A percentile compares a stretch with the other conserved stretches of the same genome.
These are phyloP conservation scores for Cyberlindnera lachancei DNA, from an alignment of 805 yeast species.

Conservation along the genomic window DNA sequence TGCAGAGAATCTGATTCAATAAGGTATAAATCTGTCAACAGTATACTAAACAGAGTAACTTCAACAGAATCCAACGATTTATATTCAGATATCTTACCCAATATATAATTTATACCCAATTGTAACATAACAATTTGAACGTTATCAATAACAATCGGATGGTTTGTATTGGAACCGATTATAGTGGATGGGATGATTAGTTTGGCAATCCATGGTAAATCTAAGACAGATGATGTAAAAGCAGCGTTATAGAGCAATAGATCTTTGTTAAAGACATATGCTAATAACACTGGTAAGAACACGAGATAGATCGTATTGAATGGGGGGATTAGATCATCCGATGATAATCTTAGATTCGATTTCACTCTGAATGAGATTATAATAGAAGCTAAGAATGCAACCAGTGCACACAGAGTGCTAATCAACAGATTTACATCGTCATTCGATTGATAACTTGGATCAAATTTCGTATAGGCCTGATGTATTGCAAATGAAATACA, in stretches of 20 bases:
- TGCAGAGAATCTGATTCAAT: conserved; percentile 19
- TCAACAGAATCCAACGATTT: conserved; percentile 32
- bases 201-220: conserved; percentile 18
- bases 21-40: conserved; percentile 28
- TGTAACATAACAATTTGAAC: conserved; percentile 22
- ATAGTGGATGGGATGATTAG: conserved; percentile 16
- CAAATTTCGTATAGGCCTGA: conserved; percentile 15
- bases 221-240: conserved; percentile 24
- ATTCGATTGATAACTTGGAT: conserved; percentile 5
- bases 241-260: conserved; percentile 24
- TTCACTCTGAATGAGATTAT: conserved; percentile 14
- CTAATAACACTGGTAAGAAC: conserved; percentile 26
- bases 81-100: conserved; percentile 25
- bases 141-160: conserved; percentile 8
- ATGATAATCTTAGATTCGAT: not conserved
- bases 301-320: conserved; percentile 29
- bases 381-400: conserved; percentile 18
- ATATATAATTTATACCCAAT: conserved; percentile 16
- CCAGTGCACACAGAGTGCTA: conserved; percentile 17
- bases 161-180: conserved; percentile 17
- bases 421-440: conserved; percentile 16
- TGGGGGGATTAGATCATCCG: conserved; percentile 17
- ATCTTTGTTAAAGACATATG: conserved; percentile 19
- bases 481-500: conserved; percentile 20
- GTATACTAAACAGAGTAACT: conserved; percentile 30